These are phyloP conservation scores for Meyerozyma carpophila DNA, from an alignment of 1,139 yeast genomes.

Conservation along the genomic window DNA sequence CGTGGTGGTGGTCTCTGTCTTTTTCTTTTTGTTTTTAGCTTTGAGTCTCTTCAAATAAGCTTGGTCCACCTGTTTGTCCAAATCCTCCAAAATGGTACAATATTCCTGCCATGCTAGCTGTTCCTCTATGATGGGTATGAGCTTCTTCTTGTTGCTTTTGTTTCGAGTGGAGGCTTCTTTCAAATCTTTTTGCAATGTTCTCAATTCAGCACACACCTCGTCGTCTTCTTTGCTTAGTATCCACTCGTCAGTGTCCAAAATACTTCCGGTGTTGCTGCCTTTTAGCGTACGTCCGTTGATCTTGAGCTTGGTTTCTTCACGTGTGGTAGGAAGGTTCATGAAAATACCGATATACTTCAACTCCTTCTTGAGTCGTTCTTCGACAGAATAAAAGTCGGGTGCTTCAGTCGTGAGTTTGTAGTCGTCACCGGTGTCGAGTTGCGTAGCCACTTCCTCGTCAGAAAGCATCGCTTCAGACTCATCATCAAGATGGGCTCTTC, in stretches of 20 bases:
- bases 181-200: conserved; percentile 67
- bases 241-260: conserved; percentile 72
- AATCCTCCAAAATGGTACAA: conserved; percentile 79
- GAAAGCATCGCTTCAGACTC: conserved; percentile 20
- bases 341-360: conserved; percentile 87
- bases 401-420: conserved; percentile 30
- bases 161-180: conserved; percentile 59
- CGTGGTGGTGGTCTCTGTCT: conserved; percentile 36
- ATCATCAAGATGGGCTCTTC: conserved; percentile 15
- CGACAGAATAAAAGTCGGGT: conserved; percentile 71
- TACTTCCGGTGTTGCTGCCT: conserved; percentile 20
- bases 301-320: conserved; percentile 20
- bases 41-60: conserved; percentile 81
- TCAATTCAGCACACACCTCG: conserved; percentile 81
- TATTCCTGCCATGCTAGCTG: conserved; percentile 96
- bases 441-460: conserved; percentile 31
- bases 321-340: conserved; percentile 48
- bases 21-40: conserved; percentile 78
- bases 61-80: conserved; percentile 95
- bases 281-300: conserved; percentile 17
- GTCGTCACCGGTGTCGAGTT: conserved; percentile 30
- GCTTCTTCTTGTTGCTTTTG: conserved; percentile 56
- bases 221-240: conserved; percentile 82
- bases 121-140: conserved; percentile 77
- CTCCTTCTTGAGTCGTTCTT: conserved; percentile 83